Base-by-base conservation (phyloP, 768 basidiomycete species). In the Thelephora ganbajun region DNA sequence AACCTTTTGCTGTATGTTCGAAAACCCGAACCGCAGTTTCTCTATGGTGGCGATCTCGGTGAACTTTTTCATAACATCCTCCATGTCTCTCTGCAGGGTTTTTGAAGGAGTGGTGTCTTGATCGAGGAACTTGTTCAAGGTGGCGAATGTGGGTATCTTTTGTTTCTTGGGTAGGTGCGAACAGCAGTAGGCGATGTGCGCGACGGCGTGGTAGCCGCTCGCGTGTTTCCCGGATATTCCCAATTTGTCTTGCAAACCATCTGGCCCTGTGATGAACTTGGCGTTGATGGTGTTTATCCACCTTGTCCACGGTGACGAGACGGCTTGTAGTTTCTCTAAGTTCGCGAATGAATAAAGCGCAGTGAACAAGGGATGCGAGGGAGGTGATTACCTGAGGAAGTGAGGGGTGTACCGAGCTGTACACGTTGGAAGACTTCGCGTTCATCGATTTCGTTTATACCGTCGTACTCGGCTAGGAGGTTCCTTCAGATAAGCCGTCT, bases 341-440 rank as follows among this genome's bases (percentile, higher is more conserved):
- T 26, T 13, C 11, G 34, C 22, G 18, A 43, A 18, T 11, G n/a
- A 30, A 16, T 11, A 36, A 9, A 22, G 20, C 30, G 13, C 20
- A 36, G 14, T 48, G 20, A 49, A 23, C 7, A 30, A 11, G 18
- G 20, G 33, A 13, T 14, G 23, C 11, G 46, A 20, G 48, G 13
- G 26, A 30, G 4, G 4, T 9, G 54, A 65, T 41, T 55, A 81
- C 85, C 83, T 58, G 85, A 81, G 18, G 79, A 72, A 6, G 81
- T 80, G 43, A 91, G 67, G 13, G 76, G 67, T 66, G 86, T 77
- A 47, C 87, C 87, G 35, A 90, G 61, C 54, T 91, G 88, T 13
- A 91, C 87, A 22, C 88, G 70, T 54, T 85, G 81, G 56, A 86
- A 87, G 18, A 89, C 79, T 46, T 90, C 87, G 44, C 86, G 75